Percentiles rank a stretch among this genome's conserved stretches.
Conservation (phyloP, 1,284 basidiomycete genomes). For the Phenoliferia sp. region DNA sequence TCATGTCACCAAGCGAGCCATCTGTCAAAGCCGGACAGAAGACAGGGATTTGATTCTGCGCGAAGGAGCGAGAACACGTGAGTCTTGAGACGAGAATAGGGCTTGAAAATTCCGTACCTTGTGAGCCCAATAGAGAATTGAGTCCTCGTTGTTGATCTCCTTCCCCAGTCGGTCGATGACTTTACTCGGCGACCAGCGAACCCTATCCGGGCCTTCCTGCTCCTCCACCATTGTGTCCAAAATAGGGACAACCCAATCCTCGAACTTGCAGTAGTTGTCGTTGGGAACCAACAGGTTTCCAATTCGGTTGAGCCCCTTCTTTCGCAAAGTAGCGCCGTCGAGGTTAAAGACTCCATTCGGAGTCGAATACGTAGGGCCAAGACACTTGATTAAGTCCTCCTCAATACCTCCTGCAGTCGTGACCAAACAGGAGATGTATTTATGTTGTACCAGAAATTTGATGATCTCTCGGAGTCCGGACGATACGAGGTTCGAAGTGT, state of each 20-base stretch:
- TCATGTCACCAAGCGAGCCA: constrained; percentile 97
- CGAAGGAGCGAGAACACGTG: not conserved
- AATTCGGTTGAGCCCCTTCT: constrained; percentile 89
- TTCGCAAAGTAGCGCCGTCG: constrained; percentile 80
- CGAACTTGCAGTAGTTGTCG: constrained; percentile 98
- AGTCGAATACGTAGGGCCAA: constrained; percentile 83
- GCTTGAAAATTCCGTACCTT: constrained; percentile 59
- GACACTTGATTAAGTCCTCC: constrained; percentile 98
- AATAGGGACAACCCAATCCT: constrained; percentile 96
- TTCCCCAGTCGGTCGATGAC: constrained; percentile 88
- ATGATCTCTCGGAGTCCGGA: constrained; percentile 94
- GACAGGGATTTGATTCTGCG: constrained; percentile 92
- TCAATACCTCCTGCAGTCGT: constrained; percentile 98
- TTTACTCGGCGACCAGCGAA: constrained; percentile 81
- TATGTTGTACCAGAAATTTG: constrained; percentile 87
- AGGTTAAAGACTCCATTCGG: constrained; percentile 71
- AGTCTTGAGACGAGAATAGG: constrained; percentile 11
- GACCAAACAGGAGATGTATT: constrained; percentile 81
- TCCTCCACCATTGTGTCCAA: constrained; percentile 87
- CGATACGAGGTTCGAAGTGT: constrained; percentile 97
- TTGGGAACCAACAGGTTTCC: constrained; percentile 98
- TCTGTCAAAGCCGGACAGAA: constrained; percentile 98
- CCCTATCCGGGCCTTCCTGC: constrained; percentile 52
- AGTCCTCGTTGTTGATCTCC: constrained; percentile 95
- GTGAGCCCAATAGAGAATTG: constrained; percentile 92